These are phyloP conservation scores for Chaetomiaceae sp. DNA, from an alignment of 2,329 filamentous ascomycete genomes.

Conservation along the genomic window DNA sequence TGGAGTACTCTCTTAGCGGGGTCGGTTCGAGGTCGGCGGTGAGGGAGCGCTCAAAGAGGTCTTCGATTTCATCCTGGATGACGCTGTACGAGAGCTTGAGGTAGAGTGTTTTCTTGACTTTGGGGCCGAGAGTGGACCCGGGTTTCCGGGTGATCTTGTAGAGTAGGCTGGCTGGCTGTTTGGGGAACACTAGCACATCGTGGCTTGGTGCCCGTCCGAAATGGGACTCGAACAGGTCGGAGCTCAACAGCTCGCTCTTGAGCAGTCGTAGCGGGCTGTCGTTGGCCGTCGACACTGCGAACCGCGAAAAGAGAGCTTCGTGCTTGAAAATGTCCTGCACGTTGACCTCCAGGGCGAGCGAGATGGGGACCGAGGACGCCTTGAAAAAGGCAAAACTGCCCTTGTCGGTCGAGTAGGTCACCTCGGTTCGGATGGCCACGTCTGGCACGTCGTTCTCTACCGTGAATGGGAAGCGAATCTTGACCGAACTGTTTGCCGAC, in stretches of 20 bases:
- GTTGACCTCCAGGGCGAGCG: conserved; percentile 85
- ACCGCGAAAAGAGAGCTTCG: conserved; percentile 75
- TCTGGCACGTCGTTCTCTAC: conserved; percentile 71
- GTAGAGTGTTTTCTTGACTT: conserved; percentile 49
- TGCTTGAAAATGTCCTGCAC: conserved; percentile 95
- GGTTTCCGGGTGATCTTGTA: conserved; percentile 68
- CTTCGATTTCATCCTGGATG: conserved; percentile 67
- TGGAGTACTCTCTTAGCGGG: conserved; percentile 43
- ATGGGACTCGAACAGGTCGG: conserved; percentile 62
- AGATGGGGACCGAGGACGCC: conserved; percentile 61
- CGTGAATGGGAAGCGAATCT: conserved; percentile 73
- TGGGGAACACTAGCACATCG: conserved; percentile 65
- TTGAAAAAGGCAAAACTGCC: conserved; percentile 63
- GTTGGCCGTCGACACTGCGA: conserved; percentile 81
- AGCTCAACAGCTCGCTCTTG: conserved; percentile 65
- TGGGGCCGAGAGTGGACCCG: conserved; percentile 30
- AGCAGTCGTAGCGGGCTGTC: conserved; percentile 70
- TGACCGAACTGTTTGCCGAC: conserved; percentile 42
- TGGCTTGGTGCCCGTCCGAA: conserved; percentile 52
- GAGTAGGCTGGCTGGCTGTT: conserved; percentile 74
- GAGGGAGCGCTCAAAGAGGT: conserved; percentile 44
- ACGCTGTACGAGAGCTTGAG: conserved; percentile 73
- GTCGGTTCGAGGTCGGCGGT: conserved; percentile 36
- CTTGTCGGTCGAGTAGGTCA: conserved; percentile 64
- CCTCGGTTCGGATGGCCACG: conserved; percentile 70